These are phyloP conservation scores for Myriangium duriaei DNA, from an alignment of 2,329 filamentous ascomycete species.

Conservation along the genomic window DNA sequence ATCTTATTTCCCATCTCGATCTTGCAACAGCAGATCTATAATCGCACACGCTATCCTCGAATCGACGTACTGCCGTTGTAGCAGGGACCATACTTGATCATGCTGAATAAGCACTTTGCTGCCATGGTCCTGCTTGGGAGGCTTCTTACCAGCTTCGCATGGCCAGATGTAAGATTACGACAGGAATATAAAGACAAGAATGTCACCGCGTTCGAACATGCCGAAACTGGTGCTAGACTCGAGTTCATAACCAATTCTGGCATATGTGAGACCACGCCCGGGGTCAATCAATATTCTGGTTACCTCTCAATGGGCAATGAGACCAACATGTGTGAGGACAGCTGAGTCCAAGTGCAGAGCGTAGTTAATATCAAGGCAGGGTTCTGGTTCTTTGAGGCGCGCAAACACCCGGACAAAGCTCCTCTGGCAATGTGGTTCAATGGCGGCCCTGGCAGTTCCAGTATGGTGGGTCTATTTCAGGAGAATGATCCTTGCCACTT, in stretches of 20 bases:
- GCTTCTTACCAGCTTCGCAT: too few relatives aligned
- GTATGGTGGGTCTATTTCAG: constrained; percentile 48
- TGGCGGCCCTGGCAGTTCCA: constrained; percentile 51
- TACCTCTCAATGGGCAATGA: constrained; percentile 29
- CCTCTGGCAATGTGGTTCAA: constrained; percentile 50
- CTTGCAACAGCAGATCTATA: too few relatives aligned
- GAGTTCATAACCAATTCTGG: constrained; percentile 7
- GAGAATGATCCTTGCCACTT: constrained; percentile 41
- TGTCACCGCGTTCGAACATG: constrained; percentile 11
- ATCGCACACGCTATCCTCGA: too few relatives aligned
- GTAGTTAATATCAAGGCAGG: constrained; percentile 42
- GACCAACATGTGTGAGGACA: constrained; percentile 20
- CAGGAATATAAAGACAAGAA: constrained; percentile 8
- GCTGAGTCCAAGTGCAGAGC: too few relatives aligned
- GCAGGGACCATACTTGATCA: too few relatives aligned
- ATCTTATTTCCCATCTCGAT: background rate
- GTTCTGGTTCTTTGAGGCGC: constrained; percentile 49
- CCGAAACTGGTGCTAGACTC: constrained; percentile 8
- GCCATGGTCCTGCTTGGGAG: too few relatives aligned
- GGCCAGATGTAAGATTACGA: too few relatives aligned
- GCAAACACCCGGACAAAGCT: constrained; percentile 34
- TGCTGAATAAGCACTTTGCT: too few relatives aligned
- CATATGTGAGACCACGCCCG: constrained; percentile 37
- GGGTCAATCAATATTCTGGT: constrained; percentile 31
- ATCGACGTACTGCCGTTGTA: too few relatives aligned